Conservation (phyloP, 768 basidiomycete species). For the Gautieria morchelliformis region DNA sequence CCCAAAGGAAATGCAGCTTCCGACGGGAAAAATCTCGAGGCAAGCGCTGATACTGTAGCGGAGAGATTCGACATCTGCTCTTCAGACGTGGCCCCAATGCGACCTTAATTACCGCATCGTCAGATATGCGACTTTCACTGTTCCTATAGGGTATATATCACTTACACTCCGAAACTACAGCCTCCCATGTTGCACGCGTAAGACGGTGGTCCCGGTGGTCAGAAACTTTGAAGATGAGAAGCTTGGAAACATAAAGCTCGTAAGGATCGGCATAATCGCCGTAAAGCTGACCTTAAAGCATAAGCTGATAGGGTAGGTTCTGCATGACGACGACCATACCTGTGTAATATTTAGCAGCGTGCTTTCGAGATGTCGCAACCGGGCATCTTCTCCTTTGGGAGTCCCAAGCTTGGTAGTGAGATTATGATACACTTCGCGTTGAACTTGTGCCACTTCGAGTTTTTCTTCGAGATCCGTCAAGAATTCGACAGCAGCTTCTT, state of each 20-base stretch:
- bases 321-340: constrained; percentile 34
- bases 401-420: constrained; percentile 53
- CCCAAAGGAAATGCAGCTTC: constrained; percentile 84
- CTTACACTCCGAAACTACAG: constrained; percentile 73
- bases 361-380: constrained; percentile 22
- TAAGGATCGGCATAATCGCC: constrained; percentile 82
- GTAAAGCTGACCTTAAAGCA: constrained; percentile 52
- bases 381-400: constrained; percentile 53
- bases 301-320: not conserved
- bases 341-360: constrained; percentile 72
- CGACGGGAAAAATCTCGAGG: constrained; percentile 83
- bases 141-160: not conserved
- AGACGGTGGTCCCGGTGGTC: constrained; percentile 82
- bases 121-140: not conserved
- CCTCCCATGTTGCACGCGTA: constrained; percentile 81
- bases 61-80: constrained; percentile 58
- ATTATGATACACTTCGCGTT: constrained; percentile 78
- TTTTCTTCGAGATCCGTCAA: constrained; percentile 93
- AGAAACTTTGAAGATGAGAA: constrained; percentile 88
- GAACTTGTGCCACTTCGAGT: constrained; percentile 93
- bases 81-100: constrained; percentile 17
- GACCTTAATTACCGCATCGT: not conserved
- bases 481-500: constrained; percentile 90
- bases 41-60: constrained; percentile 58
- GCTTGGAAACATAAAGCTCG: constrained; percentile 70